These are phyloP conservation scores for Cyphellophora attinorum DNA, from an alignment of 2,329 filamentous ascomycete genomes.

Conservation along the genomic window DNA sequence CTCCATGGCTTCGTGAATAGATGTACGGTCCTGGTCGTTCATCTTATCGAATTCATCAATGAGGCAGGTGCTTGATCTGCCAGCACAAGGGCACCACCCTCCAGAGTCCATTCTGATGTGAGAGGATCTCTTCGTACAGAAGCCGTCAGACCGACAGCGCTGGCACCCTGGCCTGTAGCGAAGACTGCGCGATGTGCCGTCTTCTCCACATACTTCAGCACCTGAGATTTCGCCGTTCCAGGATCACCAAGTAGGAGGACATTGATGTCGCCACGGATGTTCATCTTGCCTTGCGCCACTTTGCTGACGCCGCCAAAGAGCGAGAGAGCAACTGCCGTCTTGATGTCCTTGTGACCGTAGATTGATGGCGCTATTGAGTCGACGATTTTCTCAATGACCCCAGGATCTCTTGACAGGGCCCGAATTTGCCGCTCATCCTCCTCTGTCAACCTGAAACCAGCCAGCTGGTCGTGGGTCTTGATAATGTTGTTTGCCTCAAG, in stretches of 20 bases:
- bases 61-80: slow-evolving; percentile 91
- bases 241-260: slow-evolving; percentile 92
- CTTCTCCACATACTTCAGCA: slow-evolving; percentile 96
- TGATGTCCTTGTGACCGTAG: slow-evolving; percentile 93
- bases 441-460: slow-evolving; percentile 89
- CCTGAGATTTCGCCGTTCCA: slow-evolving; percentile 94
- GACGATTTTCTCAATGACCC: slow-evolving; percentile 87
- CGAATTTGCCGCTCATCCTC: slow-evolving; percentile 90
- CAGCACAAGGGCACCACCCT: slow-evolving; percentile 89
- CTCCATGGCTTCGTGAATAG: slow-evolving; percentile 99
- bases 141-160: slow-evolving; percentile 92
- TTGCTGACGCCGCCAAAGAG: slow-evolving; percentile 94
- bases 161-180: slow-evolving; percentile 93
- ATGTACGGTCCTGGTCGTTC: slow-evolving; percentile 97
- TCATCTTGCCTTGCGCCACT: slow-evolving; percentile 75
- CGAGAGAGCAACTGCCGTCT: slow-evolving; percentile 88
- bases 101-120: slow-evolving; percentile 94
- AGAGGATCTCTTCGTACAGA: slow-evolving; percentile 91
- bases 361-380: slow-evolving; percentile 93
- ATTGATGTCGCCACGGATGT: slow-evolving; percentile 95
- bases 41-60: slow-evolving; percentile 99
- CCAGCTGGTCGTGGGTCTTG: slow-evolving; percentile 94
- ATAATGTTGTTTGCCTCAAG: slow-evolving; percentile 95
- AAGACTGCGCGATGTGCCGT: slow-evolving; percentile 95
- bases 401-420: slow-evolving; percentile 74